A percentile compares a stretch with the other conserved stretches of the same genome.
phyloP scores from a whole-genome alignment of 495 filamentous ascomycete genomes.

The Trichoderma gamsii region DNA sequence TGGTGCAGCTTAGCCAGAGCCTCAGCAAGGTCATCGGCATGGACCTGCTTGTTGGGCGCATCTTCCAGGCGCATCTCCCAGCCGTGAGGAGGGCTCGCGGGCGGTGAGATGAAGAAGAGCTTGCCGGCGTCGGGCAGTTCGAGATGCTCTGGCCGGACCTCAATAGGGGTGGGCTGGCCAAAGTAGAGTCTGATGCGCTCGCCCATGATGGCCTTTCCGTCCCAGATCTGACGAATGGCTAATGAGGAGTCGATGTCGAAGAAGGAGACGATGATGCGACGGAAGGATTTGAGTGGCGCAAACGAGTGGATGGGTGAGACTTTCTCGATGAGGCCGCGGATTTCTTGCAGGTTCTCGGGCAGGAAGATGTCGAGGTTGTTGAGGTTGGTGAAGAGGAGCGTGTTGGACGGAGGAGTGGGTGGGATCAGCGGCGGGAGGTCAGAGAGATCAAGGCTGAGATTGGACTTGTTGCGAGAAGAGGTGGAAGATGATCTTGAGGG shows the following conservation, averaged over 20 bases:
- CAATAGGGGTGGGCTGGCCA: slow-evolving; percentile 63
- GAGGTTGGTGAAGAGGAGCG: slow-evolving; percentile 88
- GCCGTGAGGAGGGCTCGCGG: slow-evolving; percentile 83
- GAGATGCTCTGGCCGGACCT: slow-evolving; percentile 58
- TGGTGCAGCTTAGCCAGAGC: slow-evolving; percentile 66
- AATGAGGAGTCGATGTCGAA: slow-evolving; percentile 65
- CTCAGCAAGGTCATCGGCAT: slow-evolving; percentile 79
- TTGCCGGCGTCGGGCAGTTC: slow-evolving; percentile 79
- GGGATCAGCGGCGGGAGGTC: slow-evolving; percentile 69
- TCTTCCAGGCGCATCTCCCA: slow-evolving; percentile 89
- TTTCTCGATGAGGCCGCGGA: slow-evolving; percentile 63
- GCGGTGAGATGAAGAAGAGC: slow-evolving; percentile 94
- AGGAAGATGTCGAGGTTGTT: slow-evolving; percentile 72
- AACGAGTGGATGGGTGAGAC: slow-evolving; percentile 75
- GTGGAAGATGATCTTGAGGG: slow-evolving; percentile 30
- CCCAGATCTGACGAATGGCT: slow-evolving; percentile 61
- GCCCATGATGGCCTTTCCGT: slow-evolving; percentile 63
- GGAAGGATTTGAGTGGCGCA: slow-evolving; percentile 87
- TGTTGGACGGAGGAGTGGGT: slow-evolving; percentile 84
- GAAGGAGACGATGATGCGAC: slow-evolving; percentile 89
- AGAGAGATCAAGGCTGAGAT: slow-evolving; percentile 75
- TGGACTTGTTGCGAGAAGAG: slow-evolving; percentile 33
- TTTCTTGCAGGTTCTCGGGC: slow-evolving; percentile 63
- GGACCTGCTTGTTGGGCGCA: slow-evolving; percentile 87
- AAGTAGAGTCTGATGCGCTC: slow-evolving; percentile 79